Evolutionary conservation across 1,139 yeast genomes (phyloP), one percentile per base, ranked within the genome.

Genomic region (Eremothecium sinecaudum): DNA sequence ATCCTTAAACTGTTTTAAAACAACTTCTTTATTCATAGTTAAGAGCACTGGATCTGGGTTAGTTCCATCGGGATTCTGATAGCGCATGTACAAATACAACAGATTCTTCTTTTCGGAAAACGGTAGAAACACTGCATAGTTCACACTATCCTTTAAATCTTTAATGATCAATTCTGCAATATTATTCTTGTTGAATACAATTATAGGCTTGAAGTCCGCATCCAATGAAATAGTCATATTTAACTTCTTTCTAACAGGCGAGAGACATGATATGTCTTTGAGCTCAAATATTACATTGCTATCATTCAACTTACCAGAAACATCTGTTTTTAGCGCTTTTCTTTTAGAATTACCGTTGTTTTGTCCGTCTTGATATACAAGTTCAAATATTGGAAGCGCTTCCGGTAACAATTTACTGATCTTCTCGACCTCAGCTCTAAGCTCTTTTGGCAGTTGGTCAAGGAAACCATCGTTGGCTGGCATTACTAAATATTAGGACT

Each of bases 201-300:
- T 36, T 19, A 61, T 54, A 8, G 67, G 68, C 21, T 51, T 52
- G 4, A 51, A 48, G 3, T 36, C 30, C 18, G 51, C 43, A 4
- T 60, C 56, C 11, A 56, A 32, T 31, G 57, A 48, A 4, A 65
- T 48, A 3, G 46, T 38, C 19, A 56, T 37, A 29, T 51, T 44
- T 33, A 70, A 39, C 46, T 67, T 70, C 51, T 69, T 70, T 39
- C 76, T 60, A 19, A 71, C 37, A 5, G 76, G 75, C 1, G 75
- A 67, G 34, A 69, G 66, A 23, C 69, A 62, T 1, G 75, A 68
- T 2, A 69, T 55, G 11, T 69, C 72, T 14, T 63, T 62, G 9
- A 71, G 46, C 40, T 66, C 67, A 33, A 70, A 59, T 17, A 69
- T 63, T 2, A 67, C 56, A 26, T 65, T 62, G 13, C 55, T 51